These are phyloP conservation scores for Nakazawaea ernobii DNA, from an alignment of 805 yeast species.

Conservation along the genomic window DNA sequence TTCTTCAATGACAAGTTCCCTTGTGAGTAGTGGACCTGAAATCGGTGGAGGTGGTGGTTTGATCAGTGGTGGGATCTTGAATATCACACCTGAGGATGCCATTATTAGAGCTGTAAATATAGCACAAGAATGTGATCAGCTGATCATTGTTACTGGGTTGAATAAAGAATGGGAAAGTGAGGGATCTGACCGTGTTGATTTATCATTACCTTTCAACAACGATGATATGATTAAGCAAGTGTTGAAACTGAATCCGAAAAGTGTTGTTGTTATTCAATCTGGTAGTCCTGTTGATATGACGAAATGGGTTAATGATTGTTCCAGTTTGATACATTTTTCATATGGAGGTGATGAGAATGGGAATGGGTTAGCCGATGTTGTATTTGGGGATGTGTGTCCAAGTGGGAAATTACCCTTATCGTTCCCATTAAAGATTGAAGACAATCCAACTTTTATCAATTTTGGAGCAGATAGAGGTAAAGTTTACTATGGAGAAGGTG, in stretches of 20 bases:
- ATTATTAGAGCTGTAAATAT: conserved; percentile 25
- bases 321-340: conserved; percentile 29
- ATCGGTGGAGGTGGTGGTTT: conserved; percentile 18
- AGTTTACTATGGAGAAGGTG: conserved; percentile 39
- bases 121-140: conserved; percentile 30
- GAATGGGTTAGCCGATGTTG: conserved; percentile 34
- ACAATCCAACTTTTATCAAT: conserved; percentile 32
- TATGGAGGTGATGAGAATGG: conserved; percentile 37
- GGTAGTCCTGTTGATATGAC: conserved; percentile 37
- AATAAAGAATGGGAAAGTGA: conserved; percentile 36
- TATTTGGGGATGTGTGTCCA: conserved; percentile 38
- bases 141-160: conserved; percentile 30
- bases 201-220: conserved; percentile 31
- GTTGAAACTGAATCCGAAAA: conserved; percentile 26
- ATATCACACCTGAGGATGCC: conserved; percentile 11
- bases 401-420: conserved; percentile 36
- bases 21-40: conserved; percentile 5
- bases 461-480: conserved; percentile 30
- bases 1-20: conserved; percentile 32
- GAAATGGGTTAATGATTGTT: conserved; percentile 29
- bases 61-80: conserved; percentile 15
- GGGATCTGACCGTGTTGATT: conserved; percentile 31
- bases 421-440: conserved; percentile 29
- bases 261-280: conserved; percentile 32
- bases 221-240: conserved; percentile 28